Percentiles rank a stretch among this genome's conserved stretches.
These are phyloP conservation scores for Mortierella antarctica DNA, from an alignment of 192 early-diverging fungal genomes.

Conservation along the genomic window DNA sequence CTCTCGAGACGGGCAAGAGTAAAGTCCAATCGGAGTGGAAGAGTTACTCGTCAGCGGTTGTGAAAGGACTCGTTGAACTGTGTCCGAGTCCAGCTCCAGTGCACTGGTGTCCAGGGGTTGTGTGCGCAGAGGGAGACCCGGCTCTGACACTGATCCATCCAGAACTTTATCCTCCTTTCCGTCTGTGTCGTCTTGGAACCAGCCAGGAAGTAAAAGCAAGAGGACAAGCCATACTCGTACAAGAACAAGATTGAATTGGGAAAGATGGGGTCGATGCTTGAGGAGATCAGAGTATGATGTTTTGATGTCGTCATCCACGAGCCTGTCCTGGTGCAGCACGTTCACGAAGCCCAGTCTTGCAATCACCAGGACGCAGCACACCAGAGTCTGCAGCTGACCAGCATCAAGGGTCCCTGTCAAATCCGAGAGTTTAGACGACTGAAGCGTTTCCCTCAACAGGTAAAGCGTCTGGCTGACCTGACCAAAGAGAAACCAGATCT, in stretches of 20 bases:
- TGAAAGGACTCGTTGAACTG: slow-evolving; percentile 5
- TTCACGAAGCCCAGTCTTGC: slow-evolving; percentile 43
- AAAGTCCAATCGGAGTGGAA: not conserved
- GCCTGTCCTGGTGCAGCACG: slow-evolving; percentile 42
- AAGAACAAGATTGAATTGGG: slow-evolving; percentile 43
- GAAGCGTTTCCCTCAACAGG: slow-evolving; percentile 29
- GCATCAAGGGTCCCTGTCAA: slow-evolving; percentile 12
- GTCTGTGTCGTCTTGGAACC: slow-evolving; percentile 18
- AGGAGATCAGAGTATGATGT: slow-evolving; percentile 37
- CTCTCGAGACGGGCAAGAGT: slow-evolving; percentile 23
- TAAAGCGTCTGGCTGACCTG: slow-evolving; percentile 22
- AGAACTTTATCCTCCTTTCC: no score
- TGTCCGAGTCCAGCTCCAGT: slow-evolving; percentile 30
- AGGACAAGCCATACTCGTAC: slow-evolving; percentile 38
- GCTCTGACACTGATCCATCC: not conserved
- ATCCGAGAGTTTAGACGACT: slow-evolving; percentile 11
- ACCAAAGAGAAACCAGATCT: slow-evolving; percentile 49
- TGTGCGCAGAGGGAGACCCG: not conserved
- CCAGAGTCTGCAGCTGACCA: slow-evolving; percentile 24
- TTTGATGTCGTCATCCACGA: slow-evolving; percentile 52
- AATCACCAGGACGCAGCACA: slow-evolving; percentile 31
- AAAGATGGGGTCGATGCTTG: slow-evolving; percentile 42
- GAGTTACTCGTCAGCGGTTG: slow-evolving; percentile 35
- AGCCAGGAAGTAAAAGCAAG: slow-evolving; percentile 34
- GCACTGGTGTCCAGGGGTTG: slow-evolving; percentile 11